Conservation (phyloP, 1,284 basidiomycete genomes). For the Irpex lacteus region DNA sequence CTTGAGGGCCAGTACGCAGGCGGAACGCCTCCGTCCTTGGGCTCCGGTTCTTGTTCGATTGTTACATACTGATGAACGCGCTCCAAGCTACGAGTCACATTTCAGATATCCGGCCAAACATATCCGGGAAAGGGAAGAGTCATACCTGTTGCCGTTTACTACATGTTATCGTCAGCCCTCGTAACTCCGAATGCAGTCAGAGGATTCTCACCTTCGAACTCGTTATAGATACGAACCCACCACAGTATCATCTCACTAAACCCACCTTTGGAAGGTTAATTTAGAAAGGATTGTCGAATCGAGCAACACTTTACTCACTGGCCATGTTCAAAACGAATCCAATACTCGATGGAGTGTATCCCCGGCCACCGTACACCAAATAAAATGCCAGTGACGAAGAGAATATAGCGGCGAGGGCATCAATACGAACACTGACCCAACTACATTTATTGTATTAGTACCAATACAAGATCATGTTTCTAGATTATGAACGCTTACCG, state of each 20-base stretch:
- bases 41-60: slow-evolving; percentile 10
- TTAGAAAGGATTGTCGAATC: not conserved
- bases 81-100: not conserved
- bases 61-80: slow-evolving; percentile 8
- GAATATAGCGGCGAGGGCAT: slow-evolving; percentile 41
- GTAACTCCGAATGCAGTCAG: slow-evolving; percentile 18
- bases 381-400: slow-evolving; percentile 47
- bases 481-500: slow-evolving; percentile 7
- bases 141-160: slow-evolving; percentile 8
- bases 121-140: not conserved
- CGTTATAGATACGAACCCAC: slow-evolving; percentile 52
- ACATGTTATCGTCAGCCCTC: too few relatives aligned
- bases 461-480: not conserved
- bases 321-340: slow-evolving; percentile 48
- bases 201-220: slow-evolving; percentile 40
- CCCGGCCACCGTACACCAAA: slow-evolving; percentile 36
- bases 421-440: slow-evolving; percentile 56
- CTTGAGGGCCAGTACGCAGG: slow-evolving; percentile 10
- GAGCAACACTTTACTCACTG: slow-evolving; percentile 22
- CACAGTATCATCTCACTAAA: slow-evolving; percentile 54
- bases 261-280: slow-evolving; percentile 30
- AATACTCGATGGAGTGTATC: slow-evolving; percentile 36
- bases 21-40: slow-evolving; percentile 3
- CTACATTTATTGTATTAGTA: slow-evolving; percentile 19
- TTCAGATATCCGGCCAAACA: not conserved